These are phyloP conservation scores for Eucalyptus pumila DNA, from an alignment of 345 rosid genomes.

Conservation along the genomic window DNA sequence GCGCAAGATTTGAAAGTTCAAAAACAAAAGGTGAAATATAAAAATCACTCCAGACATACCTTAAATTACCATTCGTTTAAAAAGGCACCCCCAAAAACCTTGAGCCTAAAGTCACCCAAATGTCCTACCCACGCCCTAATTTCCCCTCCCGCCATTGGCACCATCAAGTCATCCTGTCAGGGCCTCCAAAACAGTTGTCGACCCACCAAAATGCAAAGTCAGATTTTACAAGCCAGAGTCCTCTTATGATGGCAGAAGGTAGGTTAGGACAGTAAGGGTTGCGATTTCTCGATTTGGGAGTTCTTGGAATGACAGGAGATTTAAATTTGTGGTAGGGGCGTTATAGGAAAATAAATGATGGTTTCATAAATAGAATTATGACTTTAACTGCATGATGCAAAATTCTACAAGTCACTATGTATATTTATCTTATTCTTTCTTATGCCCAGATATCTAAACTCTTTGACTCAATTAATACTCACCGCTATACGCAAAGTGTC, in stretches of 20 bases:
- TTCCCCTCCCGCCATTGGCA: background rate
- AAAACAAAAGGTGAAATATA: background rate
- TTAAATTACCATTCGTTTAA: background rate
- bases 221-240: background rate
- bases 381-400: background rate
- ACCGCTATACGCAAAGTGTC: background rate
- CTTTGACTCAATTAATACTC: background rate
- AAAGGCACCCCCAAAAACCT: background rate
- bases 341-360: background rate
- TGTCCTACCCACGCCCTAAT: background rate
- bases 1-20: background rate
- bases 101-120: background rate
- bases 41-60: background rate
- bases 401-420: background rate
- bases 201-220: background rate
- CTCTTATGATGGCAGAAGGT: background rate
- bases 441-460: background rate
- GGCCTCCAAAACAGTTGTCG: background rate
- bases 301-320: background rate
- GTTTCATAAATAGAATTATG: background rate
- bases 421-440: background rate
- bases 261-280: background rate
- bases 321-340: background rate
- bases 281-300: background rate
- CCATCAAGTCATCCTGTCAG: background rate